Base-by-base conservation (phyloP, 2,329 filamentous ascomycete genomes). In the Ophidiomyces ophidiicola region DNA sequence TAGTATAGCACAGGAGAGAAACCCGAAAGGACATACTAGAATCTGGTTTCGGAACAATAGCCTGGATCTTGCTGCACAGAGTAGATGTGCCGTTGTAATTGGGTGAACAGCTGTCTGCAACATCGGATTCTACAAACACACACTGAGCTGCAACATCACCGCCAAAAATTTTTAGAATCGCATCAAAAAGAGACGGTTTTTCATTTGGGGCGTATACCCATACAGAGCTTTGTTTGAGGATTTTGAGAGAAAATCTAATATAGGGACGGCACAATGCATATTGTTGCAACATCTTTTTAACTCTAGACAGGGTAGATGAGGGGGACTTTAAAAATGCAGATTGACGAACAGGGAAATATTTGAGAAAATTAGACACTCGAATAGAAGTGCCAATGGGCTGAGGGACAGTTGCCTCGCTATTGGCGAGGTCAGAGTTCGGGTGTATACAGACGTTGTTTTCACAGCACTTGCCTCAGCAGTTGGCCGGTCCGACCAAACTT, bases 371-470 rank as follows among this genome's bases (percentile, higher is more conserved):
- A 7, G 58, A 63, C 7, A 78, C 60, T 25, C 68, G 68, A 32
- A 80, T 64, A 11, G 71, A 77, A 1, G 74, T 79, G 1, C 77
- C 77, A 3, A 75, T 62, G 1, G 74, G 68, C 50, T 76, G 67
- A 40, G 74, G 71, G 12, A 63, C 58, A 34, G 57, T 61, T 34
- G 66, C 57, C 45, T 63, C 55, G 34, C 55, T 60, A 33, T 42
- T 30, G 2, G 55, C 44, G 43, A 55, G 17, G 25, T 42, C 28
- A 42, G 39, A 21, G 5, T 10, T 24, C 7, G 12, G 8, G 10
- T 1, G 23, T n/a, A 12, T 29, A 15, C 10, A 8, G 8, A 28
- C 7, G n/a, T 11, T 3, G 3, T 24, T 10, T 8, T 10, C 19
- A 8, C 5, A 11, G 10, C 5, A 46, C 48, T 45, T 57, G 67